These are phyloP conservation scores for Lachnellula willkommii DNA, from an alignment of 2,329 filamentous ascomycete genomes.

Conservation along the genomic window DNA sequence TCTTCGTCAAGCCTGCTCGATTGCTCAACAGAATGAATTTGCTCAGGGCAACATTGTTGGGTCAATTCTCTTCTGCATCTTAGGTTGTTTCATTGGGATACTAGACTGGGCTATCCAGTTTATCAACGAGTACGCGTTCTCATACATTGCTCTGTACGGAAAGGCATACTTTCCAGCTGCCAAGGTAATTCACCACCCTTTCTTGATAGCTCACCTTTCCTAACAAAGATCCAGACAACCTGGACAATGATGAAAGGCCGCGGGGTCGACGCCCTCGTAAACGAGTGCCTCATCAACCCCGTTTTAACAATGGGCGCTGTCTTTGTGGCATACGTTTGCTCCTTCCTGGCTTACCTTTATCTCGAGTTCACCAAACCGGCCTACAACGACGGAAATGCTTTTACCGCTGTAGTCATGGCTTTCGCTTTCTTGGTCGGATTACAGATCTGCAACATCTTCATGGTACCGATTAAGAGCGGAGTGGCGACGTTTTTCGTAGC, in stretches of 20 bases:
- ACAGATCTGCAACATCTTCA: conserved; percentile 85
- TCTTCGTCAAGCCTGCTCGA: conserved; percentile 72
- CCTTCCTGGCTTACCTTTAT: conserved; percentile 81
- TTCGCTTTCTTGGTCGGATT: conserved; percentile 86
- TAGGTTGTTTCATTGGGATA: conserved; percentile 70
- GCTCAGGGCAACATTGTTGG: conserved; percentile 64
- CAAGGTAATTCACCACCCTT: conserved; percentile 51
- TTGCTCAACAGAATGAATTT: conserved; percentile 64
- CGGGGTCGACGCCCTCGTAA: conserved; percentile 83
- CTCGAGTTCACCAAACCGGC: conserved; percentile 72
- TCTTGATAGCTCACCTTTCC: background rate
- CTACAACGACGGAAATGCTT: conserved; percentile 65
- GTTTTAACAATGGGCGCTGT: conserved; percentile 68
- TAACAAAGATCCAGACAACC: conserved; percentile 27
- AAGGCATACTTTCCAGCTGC: conserved; percentile 81
- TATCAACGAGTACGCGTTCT: conserved; percentile 88
- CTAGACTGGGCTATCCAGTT: conserved; percentile 84
- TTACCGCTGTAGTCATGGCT: conserved; percentile 72
- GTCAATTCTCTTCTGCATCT: conserved; percentile 63
- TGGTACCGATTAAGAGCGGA: conserved; percentile 81
- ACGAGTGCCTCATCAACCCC: conserved; percentile 45
- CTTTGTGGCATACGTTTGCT: conserved; percentile 78
- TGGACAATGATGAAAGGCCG: conserved; percentile 78
- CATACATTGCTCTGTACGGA: conserved; percentile 87
- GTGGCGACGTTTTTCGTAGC: conserved; percentile 90